Evolutionary conservation across 2,329 filamentous ascomycete species (phyloP), one percentile per base, ranked within the genome.

Genomic region (Phialophora macrospora): DNA sequence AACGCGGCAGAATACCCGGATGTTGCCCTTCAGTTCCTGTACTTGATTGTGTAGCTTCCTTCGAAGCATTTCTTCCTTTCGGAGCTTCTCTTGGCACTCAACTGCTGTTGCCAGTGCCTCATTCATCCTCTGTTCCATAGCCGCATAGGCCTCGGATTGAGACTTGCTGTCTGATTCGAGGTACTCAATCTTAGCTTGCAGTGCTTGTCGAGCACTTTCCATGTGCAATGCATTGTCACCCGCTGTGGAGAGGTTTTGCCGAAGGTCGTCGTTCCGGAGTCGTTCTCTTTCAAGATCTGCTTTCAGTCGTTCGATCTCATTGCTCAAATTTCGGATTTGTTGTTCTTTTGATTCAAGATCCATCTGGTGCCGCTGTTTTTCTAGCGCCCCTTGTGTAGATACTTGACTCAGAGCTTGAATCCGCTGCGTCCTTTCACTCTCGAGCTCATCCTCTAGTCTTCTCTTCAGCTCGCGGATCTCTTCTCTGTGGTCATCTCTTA

Each of bases 21-120:
- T 99, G 75, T 99, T 99, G 73, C 95, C 95, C 77, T 97, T 97
- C 66, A 99, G 86, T 75, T 99, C 95, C 76, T 99, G 93, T 55
- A 99, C 94, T 77, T 96, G 95, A 78, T 98, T 98, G 81, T 98
- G 97, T 0, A 99, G 85, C 72, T 96, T 94, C 24, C 95, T 87
- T 14, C 95, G 88, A 58, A 97, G 83, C 0, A 91, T 95, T 79
- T 99, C 95, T 75, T 98, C 95, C 73, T 90, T 92, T 68, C 95
- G 89, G 30, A 99, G 83, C 75, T 95, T 97, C 70, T 92, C 87
- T 63, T 90, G 88, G 0, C 91, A 88, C 41, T 86, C 84, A 32
- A 90, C 87, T 0, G 90, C 91, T 22, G 85, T 80, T 14, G 85
- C 84, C 26, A 92, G 78, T 0, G 93, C 93, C 55, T 95, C 90